These are phyloP conservation scores for Tuber aestivum DNA, from an alignment of 495 filamentous ascomycete genomes.

Conservation along the genomic window DNA sequence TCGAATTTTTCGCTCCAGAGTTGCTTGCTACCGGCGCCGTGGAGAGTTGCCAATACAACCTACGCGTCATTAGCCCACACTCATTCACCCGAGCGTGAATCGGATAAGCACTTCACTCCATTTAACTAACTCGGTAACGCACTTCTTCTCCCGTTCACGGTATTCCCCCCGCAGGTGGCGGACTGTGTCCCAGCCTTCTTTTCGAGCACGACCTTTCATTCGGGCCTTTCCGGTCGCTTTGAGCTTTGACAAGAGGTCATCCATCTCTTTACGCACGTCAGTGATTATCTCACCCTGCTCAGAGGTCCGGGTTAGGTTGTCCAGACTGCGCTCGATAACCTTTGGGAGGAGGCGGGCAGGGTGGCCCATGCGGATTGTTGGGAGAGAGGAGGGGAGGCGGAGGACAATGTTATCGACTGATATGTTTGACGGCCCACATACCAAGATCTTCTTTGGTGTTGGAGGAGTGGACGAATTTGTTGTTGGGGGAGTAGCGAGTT, in stretches of 20 bases:
- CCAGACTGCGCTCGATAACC: slow-evolving; percentile 81
- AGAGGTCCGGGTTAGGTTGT: slow-evolving; percentile 84
- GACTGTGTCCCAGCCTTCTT: slow-evolving; percentile 76
- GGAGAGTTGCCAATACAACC: slow-evolving; percentile 85
- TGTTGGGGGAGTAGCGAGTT: slow-evolving; percentile 55
- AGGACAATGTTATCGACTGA: slow-evolving; percentile 99
- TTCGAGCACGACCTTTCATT: slow-evolving; percentile 65
- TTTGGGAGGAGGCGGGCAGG: slow-evolving; percentile 85
- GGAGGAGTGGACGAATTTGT: slow-evolving; percentile 19
- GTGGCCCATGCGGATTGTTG: slow-evolving; percentile 85
- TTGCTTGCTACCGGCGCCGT: slow-evolving; percentile 85
- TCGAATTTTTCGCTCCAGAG: slow-evolving; percentile 77
- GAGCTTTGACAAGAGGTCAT: slow-evolving; percentile 81
- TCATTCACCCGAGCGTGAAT: not conserved
- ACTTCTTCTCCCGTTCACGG: slow-evolving; percentile 72
- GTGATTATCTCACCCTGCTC: slow-evolving; percentile 86
- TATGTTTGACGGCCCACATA: slow-evolving; percentile 94
- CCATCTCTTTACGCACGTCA: slow-evolving; percentile 88
- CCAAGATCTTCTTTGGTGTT: slow-evolving; percentile 66
- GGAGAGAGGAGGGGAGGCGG: slow-evolving; percentile 72
- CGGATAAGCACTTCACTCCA: slow-evolving; percentile 53
- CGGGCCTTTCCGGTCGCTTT: slow-evolving; percentile 58
- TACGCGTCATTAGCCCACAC: not conserved
- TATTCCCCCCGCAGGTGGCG: slow-evolving; percentile 83
- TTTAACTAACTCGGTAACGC: slow-evolving; percentile 66